Conservation (phyloP, 306 rosid genomes). For the Ormosia semicastrata region DNA sequence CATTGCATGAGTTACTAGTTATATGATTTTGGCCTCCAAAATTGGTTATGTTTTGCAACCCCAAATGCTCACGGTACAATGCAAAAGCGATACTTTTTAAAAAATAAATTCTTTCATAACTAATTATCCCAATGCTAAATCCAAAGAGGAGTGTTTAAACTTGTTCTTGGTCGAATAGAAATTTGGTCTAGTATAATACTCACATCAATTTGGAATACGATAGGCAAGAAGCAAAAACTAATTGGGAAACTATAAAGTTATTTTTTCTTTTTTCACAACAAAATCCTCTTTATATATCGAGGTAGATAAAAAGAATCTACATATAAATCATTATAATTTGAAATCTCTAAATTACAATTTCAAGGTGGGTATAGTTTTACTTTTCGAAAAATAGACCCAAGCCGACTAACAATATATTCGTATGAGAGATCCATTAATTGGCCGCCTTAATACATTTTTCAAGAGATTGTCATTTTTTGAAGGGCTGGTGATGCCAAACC, state of each 20-base stretch:
- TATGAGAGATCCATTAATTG: too few relatives aligned
- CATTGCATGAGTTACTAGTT: background rate
- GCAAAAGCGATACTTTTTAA: background rate
- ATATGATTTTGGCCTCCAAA: background rate
- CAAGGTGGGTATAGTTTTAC: too few relatives aligned
- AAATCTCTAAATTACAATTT: too few relatives aligned
- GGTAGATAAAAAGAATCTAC: too few relatives aligned
- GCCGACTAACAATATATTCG: background rate
- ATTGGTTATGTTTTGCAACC: background rate
- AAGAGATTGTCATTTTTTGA: too few relatives aligned
- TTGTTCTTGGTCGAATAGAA: too few relatives aligned
- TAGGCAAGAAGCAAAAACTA: background rate
- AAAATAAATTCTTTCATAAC: background rate
- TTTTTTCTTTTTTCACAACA: background rate
- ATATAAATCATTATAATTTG: too few relatives aligned
- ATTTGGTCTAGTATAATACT: too few relatives aligned
- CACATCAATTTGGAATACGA: background rate
- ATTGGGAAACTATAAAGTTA: background rate
- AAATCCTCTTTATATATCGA: background rate
- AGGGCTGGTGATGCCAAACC: too few relatives aligned
- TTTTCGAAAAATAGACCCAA: too few relatives aligned
- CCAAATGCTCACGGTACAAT: background rate
- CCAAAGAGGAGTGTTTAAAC: background rate
- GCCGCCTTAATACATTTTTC: too few relatives aligned
- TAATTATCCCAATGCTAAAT: background rate